Evolutionary conservation across 257 asterid species (phyloP).

Genomic region (Solanum chiquidenum): DNA sequence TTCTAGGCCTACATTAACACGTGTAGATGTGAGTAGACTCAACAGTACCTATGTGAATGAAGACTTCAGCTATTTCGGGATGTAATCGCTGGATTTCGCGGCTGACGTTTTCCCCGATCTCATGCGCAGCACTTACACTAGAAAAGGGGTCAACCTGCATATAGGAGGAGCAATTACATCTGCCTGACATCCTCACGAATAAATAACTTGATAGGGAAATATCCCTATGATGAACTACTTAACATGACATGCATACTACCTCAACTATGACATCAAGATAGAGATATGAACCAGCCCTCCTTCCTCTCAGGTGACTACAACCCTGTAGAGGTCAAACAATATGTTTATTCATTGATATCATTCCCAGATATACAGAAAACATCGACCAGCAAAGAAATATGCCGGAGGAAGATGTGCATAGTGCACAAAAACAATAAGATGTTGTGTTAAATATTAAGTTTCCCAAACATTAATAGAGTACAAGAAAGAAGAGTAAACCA

Average conservation of each 20-base stretch:
- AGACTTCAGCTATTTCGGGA: conserved; percentile 90
- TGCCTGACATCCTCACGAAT: background rate
- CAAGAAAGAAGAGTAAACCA: background rate
- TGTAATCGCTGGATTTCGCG: conserved; percentile 56
- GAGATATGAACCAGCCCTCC: conserved; percentile 90
- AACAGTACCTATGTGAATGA: conserved; percentile 67
- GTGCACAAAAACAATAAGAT: background rate
- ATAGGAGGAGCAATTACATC: background rate
- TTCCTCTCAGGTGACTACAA: conserved; percentile 75
- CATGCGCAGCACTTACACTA: conserved; percentile 93
- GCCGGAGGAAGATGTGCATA: background rate
- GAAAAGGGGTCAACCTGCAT: conserved; percentile 89
- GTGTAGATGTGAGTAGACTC: background rate
- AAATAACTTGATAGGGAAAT: background rate
- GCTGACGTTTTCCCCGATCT: conserved; percentile 73
- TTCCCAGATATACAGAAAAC: background rate
- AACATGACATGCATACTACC: conserved; percentile 22
- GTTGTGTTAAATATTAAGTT: background rate
- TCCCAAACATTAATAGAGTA: background rate
- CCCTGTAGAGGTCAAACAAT: conserved; percentile 46
- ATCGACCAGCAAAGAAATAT: background rate
- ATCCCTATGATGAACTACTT: background rate
- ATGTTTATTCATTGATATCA: background rate
- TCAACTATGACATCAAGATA: conserved; percentile 83
- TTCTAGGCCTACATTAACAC: background rate